Evolutionary conservation across 2,329 filamentous ascomycete genomes (phyloP).

Genomic region (Pleomassaria siparia): DNA sequence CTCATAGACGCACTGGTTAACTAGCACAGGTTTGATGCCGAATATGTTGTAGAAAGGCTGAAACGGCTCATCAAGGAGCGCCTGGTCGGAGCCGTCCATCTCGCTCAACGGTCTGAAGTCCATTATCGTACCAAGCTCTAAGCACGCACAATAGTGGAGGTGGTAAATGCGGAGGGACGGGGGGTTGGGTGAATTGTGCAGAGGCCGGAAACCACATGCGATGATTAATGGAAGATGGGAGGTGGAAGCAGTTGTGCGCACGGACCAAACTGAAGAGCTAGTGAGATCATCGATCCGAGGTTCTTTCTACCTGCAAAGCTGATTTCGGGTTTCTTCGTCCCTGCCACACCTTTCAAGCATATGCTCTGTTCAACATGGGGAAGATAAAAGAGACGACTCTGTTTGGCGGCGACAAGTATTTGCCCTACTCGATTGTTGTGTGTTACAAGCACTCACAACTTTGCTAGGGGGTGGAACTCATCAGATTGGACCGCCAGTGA

Average conservation of each 20-base stretch:
- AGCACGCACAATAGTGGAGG: neutral
- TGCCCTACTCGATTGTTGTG: neutral
- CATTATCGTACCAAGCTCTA: conserved; percentile 18
- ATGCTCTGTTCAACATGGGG: conserved; percentile 14
- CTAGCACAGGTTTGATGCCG: conserved; percentile 50
- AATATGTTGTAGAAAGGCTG: conserved; percentile 51
- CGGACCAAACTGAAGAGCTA: conserved; percentile 3
- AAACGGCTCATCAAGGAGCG: conserved; percentile 31
- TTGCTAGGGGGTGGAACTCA: conserved; percentile 58
- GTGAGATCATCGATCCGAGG: conserved; percentile 10
- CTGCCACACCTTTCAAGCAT: neutral
- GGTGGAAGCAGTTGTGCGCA: conserved; percentile 1
- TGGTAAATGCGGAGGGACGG: neutral
- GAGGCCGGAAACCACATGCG: neutral
- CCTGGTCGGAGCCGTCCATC: conserved; percentile 33
- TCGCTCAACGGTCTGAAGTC: conserved; percentile 32
- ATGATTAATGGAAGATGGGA: neutral
- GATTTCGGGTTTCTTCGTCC: neutral
- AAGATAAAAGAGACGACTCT: conserved; percentile 21
- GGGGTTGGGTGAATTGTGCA: neutral
- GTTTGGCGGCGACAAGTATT: conserved; percentile 36
- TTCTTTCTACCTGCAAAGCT: neutral
- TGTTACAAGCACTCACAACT: conserved; percentile 6
- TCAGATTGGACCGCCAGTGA: conserved; percentile 69
- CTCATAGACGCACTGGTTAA: conserved; percentile 39